Evolutionary conservation across 2,329 filamentous ascomycete species (phyloP).

Genomic region (Paradendryphiella salina): DNA sequence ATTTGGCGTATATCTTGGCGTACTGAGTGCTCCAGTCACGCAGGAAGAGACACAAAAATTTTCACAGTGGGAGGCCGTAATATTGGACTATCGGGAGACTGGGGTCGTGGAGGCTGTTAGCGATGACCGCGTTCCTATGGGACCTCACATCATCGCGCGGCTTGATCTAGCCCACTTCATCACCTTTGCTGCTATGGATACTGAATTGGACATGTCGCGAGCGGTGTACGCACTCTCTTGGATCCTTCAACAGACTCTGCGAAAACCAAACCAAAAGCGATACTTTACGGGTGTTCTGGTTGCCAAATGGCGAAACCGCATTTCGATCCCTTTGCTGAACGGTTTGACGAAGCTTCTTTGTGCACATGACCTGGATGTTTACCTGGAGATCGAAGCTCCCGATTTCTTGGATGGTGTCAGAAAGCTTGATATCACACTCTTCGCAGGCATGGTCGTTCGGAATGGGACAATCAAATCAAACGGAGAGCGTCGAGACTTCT

Average conservation of each 20-base stretch:
- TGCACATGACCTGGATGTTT: conserved; percentile 40
- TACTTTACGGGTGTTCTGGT: conserved; percentile 43
- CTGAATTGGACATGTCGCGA: conserved; percentile 34
- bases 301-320: conserved; percentile 40
- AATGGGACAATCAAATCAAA: conserved; percentile 43
- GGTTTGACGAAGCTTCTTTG: conserved; percentile 35
- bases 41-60: conserved; percentile 33
- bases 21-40: conserved; percentile 31
- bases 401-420: conserved; percentile 36
- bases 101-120: conserved; percentile 40
- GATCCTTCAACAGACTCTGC: conserved; percentile 29
- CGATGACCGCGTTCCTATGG: conserved; percentile 27
- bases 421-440: conserved; percentile 32
- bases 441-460: conserved; percentile 40
- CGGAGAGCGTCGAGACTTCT: conserved; percentile 44
- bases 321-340: conserved; percentile 36
- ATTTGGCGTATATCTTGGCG: conserved; percentile 45
- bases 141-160: conserved; percentile 40
- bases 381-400: conserved; percentile 41
- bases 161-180: conserved; percentile 37
- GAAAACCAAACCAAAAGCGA: conserved; percentile 28
- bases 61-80: conserved; percentile 40
- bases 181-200: conserved; percentile 22
- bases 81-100: conserved; percentile 37
- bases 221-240: conserved; percentile 33